Conservation (phyloP, 2,329 filamentous ascomycete species). For the Exophiala viscosa region DNA sequence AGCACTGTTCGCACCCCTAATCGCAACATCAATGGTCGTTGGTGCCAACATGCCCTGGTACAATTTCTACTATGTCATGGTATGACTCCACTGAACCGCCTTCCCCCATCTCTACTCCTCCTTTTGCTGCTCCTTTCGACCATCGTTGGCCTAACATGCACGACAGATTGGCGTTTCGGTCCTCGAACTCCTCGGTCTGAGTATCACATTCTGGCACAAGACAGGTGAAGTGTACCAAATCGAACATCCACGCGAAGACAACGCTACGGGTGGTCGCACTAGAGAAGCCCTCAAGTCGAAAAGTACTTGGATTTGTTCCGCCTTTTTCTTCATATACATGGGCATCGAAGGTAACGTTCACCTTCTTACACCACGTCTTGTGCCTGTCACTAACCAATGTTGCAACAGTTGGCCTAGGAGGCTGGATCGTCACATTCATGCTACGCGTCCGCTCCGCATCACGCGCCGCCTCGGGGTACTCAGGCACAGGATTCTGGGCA, state of each 20-base stretch:
- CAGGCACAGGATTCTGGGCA: constrained; percentile 70
- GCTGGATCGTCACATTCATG: constrained; percentile 79
- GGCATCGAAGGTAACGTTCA: constrained; percentile 63
- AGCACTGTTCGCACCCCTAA: constrained; percentile 62
- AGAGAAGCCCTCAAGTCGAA: constrained; percentile 29
- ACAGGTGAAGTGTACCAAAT: constrained; percentile 57
- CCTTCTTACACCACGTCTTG: background rate
- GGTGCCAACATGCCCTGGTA: constrained; percentile 62
- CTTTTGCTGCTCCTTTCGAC: background rate
- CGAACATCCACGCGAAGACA: constrained; percentile 36
- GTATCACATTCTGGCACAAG: constrained; percentile 60
- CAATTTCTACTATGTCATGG: constrained; percentile 68
- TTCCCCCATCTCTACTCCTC: background rate
- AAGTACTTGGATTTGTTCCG: constrained; percentile 67
- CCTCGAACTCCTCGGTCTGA: constrained; percentile 53
- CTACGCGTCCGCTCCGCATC: constrained; percentile 67
- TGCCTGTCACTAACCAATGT: background rate
- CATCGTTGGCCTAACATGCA: background rate
- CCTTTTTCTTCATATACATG: constrained; percentile 70
- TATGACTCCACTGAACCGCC: too few relatives aligned
- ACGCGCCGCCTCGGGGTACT: constrained; percentile 69
- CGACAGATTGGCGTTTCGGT: constrained; percentile 50
- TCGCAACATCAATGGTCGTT: constrained; percentile 68
- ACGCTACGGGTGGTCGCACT: constrained; percentile 37
- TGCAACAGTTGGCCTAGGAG: constrained; percentile 47